A percentile compares a stretch with the other conserved stretches of the same genome.
Evolutionary conservation across 352 stramenopile genomes (phyloP).

Genomic region (Globisporangium carolinianum): DNA sequence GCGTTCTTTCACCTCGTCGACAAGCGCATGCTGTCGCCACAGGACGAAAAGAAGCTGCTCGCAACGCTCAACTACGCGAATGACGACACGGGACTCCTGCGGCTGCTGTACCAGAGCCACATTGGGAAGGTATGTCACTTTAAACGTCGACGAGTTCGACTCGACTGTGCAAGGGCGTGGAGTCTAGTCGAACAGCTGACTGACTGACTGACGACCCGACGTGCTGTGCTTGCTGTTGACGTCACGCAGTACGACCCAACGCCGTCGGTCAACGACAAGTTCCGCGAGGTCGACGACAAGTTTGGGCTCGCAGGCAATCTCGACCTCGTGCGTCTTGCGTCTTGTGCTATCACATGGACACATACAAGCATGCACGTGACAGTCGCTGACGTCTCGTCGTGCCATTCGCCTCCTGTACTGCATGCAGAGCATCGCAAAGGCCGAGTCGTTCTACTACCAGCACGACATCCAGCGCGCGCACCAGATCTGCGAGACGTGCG

Average conservation of each 20-base stretch:
- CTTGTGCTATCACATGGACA: neutral
- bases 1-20: conserved; percentile 83
- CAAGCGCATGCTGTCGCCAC: conserved; percentile 74
- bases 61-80: conserved; percentile 57
- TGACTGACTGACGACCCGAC: neutral
- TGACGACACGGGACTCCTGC: conserved; percentile 54
- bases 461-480: conserved; percentile 77
- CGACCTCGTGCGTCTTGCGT: conserved; percentile 41
- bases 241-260: conserved; percentile 47
- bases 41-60: conserved; percentile 64
- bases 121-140: conserved; percentile 41
- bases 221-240: neutral
- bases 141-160: neutral
- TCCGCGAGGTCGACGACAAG: conserved; percentile 45
- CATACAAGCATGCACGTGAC: too few species aligned
- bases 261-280: conserved; percentile 50
- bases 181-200: neutral
- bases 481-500: conserved; percentile 70
- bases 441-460: conserved; percentile 82
- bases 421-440: conserved; percentile 60
- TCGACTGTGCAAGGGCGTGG: neutral
- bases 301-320: conserved; percentile 53
- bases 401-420: neutral
- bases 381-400: too few species aligned
- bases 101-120: conserved; percentile 58